Evolutionary conservation across 2,329 filamentous ascomycete genomes (phyloP), one percentile per base, ranked within the genome.

Genomic region (Penicillium expansum): DNA sequence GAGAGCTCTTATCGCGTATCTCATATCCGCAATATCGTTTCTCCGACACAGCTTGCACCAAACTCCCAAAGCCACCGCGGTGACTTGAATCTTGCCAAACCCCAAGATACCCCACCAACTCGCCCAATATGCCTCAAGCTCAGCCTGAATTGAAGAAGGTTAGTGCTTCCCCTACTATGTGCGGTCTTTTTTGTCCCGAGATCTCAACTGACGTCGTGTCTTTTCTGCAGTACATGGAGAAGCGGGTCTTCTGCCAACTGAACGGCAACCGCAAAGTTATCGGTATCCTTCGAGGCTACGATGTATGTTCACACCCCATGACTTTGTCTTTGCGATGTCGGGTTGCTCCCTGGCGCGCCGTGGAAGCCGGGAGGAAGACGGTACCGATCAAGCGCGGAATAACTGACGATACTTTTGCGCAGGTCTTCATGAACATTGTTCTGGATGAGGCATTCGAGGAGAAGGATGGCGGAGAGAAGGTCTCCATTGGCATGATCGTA

Each of bases 141-240:
- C 94, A 97, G 80, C 94, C 94, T 70, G 95, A 99, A 82, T 86
- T 99, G 62, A 99, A 97, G 81, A 99, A 97, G 87, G 94, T 95
- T 79, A 57, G 73, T 72, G 37, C 7, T 18, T 2, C 38, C 39
- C 9, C 18, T 22, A 37, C 24, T 8, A 27, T 7, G 16, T 18
- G 18, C 52, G 45, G 35, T 55, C 20, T 35, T 58, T 45, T 30
- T 44, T 8, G 33, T 41, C 38, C 56, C 37, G 29, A 13, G 37
- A 30, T 20, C 20, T 9, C 29, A n/a, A 48, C 66, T 66, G 54
- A 71, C 57, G 20, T 29, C 39, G 37, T 30, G 16, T 30, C 30
- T 30, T 52, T 48, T 48, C 35, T 42, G 56, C 61, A 99, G 94
- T 99, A 99, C 79, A 92, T 99, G 79, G 94, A 99, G 83, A 99